Evolutionary conservation across 345 rosid genomes (phyloP).

Genomic region (Eucalyptus guilfoylei): DNA sequence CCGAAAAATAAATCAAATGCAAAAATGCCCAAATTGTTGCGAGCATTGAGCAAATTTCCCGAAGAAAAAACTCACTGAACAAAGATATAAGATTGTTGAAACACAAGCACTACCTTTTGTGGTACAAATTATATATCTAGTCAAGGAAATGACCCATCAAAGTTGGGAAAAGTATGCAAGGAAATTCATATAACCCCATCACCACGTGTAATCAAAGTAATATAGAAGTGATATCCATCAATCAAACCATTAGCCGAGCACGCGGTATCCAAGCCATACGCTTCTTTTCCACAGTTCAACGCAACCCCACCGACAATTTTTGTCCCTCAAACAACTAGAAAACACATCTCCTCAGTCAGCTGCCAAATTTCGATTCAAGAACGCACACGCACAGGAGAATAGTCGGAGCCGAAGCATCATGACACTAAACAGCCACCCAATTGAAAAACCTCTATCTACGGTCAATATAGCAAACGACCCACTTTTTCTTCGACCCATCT

Average conservation of each 20-base stretch:
- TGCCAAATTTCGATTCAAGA: background rate
- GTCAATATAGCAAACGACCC: background rate
- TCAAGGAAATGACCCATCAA: background rate
- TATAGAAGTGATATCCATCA: background rate
- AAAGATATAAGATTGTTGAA: background rate
- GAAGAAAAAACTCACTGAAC: background rate
- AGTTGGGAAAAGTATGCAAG: background rate
- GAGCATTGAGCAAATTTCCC: background rate
- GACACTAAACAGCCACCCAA: background rate
- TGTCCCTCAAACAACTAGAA: background rate
- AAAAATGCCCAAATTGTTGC: background rate
- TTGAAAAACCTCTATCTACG: background rate
- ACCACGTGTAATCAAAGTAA: background rate
- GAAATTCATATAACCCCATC: background rate
- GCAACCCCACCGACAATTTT: background rate
- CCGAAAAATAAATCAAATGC: background rate
- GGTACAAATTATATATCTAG: background rate
- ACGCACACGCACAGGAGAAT: background rate
- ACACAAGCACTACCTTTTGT: background rate
- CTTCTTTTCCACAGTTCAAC: background rate
- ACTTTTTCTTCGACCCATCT: background rate
- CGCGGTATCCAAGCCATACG: background rate
- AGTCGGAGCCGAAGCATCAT: background rate
- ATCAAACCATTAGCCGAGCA: background rate
- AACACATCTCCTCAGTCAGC: background rate